Evolutionary conservation across 768 basidiomycete species (phyloP).

Genomic region (Guyanaporus albipodus): DNA sequence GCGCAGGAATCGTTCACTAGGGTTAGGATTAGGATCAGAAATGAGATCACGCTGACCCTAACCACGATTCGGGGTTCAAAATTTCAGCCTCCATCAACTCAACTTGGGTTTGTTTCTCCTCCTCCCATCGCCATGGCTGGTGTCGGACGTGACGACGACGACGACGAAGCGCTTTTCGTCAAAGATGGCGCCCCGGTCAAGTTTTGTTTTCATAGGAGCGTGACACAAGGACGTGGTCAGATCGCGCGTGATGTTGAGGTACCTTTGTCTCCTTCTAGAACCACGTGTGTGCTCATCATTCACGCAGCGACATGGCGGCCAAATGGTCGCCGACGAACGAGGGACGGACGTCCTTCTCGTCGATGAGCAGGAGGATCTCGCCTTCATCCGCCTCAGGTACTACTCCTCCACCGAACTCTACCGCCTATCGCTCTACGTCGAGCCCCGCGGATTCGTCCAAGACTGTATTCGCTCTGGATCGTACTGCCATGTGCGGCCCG

Average conservation of each 20-base stretch:
- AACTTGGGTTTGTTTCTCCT: neutral
- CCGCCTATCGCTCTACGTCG: constrained; percentile 20
- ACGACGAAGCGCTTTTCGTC: constrained; percentile 17
- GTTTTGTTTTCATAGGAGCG: constrained; percentile 28
- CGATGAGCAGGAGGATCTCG: constrained; percentile 27
- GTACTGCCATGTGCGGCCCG: constrained; percentile 12
- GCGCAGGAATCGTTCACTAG: neutral
- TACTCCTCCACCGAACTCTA: constrained; percentile 19
- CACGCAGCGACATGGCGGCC: constrained; percentile 21
- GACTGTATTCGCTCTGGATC: constrained; percentile 12
- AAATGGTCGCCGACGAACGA: constrained; percentile 14
- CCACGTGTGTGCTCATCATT: too few species aligned
- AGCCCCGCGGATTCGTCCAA: constrained; percentile 25
- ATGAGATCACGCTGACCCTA: constrained; percentile 25
- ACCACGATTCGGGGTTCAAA: constrained; percentile 29
- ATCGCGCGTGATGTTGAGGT: constrained; percentile 24
- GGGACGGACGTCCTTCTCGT: constrained; percentile 26
- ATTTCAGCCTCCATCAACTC: constrained; percentile 5
- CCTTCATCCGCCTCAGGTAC: constrained; percentile 22
- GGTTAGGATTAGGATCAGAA: constrained; percentile 4
- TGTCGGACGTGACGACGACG: neutral
- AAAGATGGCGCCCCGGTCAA: constrained; percentile 21
- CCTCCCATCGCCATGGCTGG: neutral
- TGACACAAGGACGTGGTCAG: constrained; percentile 17
- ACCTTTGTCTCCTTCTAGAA: neutral